Conservation (phyloP, 441 rosid genomes). For the Aquilaria agallochum region DNA sequence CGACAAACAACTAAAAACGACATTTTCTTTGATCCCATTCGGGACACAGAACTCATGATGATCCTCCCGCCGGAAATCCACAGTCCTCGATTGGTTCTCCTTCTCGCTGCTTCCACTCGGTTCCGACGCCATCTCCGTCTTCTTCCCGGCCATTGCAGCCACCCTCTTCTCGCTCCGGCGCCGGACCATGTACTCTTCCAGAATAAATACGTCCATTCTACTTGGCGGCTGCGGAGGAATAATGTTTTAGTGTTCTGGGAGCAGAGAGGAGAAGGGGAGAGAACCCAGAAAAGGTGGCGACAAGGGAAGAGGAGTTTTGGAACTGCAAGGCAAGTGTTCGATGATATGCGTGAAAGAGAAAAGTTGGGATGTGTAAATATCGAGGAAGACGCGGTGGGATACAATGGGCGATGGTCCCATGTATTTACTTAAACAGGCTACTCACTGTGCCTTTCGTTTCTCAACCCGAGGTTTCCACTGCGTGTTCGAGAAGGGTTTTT, state of each 20-base stretch:
- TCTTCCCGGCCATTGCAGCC: slow-evolving; percentile 22
- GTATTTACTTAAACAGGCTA: slow-evolving; percentile 23
- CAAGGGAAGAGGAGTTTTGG: neutral
- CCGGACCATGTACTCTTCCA: slow-evolving; percentile 51
- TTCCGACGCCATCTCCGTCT: slow-evolving; percentile 9
- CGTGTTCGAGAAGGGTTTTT: slow-evolving; percentile 6
- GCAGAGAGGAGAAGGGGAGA: too few species aligned
- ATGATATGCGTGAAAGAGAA: slow-evolving; percentile 1
- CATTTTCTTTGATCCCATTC: slow-evolving; percentile 18
- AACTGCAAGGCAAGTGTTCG: slow-evolving; percentile 2
- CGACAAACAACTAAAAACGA: slow-evolving; percentile 31
- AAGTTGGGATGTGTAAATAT: neutral
- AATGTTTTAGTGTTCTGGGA: too few species aligned
- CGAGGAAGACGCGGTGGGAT: slow-evolving; percentile 7
- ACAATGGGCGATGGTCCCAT: slow-evolving; percentile 30
- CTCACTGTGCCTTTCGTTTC: neutral
- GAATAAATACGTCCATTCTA: slow-evolving; percentile 51
- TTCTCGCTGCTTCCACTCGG: slow-evolving; percentile 2
- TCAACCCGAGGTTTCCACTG: neutral
- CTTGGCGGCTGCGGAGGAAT: neutral
- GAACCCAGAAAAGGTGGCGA: neutral
- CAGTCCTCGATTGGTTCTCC: slow-evolving; percentile 7
- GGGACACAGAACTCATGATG: slow-evolving; percentile 16
- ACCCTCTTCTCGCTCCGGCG: slow-evolving; percentile 50
- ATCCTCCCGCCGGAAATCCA: slow-evolving; percentile 15